Evolutionary conservation across 768 basidiomycete genomes (phyloP).

Genomic region (Hygrophorus russula): DNA sequence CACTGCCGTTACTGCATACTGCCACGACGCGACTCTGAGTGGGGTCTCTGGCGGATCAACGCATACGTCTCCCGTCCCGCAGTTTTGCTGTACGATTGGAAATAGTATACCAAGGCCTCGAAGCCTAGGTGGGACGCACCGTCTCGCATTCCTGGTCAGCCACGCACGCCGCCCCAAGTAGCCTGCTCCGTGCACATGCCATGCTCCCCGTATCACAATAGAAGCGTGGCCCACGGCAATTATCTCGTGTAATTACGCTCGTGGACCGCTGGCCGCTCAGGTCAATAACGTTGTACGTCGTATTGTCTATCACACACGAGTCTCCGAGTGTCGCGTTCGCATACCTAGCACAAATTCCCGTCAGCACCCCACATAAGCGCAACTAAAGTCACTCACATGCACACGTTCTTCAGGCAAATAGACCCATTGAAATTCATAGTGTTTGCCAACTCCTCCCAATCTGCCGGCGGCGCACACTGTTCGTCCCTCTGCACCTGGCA

Average conservation of each 20-base stretch:
- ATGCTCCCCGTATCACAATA: conserved; percentile 39
- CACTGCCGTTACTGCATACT: conserved; percentile 26
- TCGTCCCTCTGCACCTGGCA: conserved; percentile 60
- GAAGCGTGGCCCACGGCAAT: conserved; percentile 40
- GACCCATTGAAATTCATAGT: conserved; percentile 38
- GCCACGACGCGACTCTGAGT: conserved; percentile 29
- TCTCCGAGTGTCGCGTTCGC: conserved; percentile 43
- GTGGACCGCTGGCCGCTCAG: conserved; percentile 27
- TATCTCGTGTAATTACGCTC: conserved; percentile 44
- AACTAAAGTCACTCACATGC: conserved; percentile 34
- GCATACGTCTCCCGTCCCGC: conserved; percentile 17
- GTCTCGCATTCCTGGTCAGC: conserved; percentile 44
- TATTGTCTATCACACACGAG: conserved; percentile 42
- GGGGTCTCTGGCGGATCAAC: conserved; percentile 26
- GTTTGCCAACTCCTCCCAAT: conserved; percentile 30
- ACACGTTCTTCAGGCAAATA: conserved; percentile 44
- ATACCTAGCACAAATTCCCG: conserved; percentile 23
- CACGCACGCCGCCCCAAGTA: conserved; percentile 29
- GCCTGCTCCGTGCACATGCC: conserved; percentile 34
- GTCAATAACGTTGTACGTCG: conserved; percentile 36
- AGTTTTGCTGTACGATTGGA: conserved; percentile 17
- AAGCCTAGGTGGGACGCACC: conserved; percentile 18
- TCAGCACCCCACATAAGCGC: neutral
- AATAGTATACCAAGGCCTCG: neutral
- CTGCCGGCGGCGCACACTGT: conserved; percentile 30